These are phyloP conservation scores for Ogataea pini DNA, from an alignment of 805 yeast genomes.

Conservation along the genomic window DNA sequence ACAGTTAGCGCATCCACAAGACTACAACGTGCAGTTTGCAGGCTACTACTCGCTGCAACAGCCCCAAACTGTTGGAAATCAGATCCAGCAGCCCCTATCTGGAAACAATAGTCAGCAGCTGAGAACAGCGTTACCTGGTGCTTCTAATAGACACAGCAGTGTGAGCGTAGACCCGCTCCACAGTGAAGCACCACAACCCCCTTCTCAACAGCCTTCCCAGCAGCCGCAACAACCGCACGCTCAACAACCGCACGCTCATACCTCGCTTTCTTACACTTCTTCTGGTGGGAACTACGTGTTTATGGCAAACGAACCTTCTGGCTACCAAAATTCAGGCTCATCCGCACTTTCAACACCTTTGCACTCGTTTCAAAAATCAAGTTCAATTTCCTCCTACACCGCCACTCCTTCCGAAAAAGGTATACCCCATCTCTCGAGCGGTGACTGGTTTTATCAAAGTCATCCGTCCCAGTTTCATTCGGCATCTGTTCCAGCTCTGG, in stretches of 20 bases:
- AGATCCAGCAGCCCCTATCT: constrained; percentile 4
- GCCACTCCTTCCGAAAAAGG: constrained; percentile 6
- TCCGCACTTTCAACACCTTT: constrained; percentile 15
- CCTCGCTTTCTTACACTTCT: background rate
- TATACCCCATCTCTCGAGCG: constrained; percentile 2
- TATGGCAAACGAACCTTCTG: constrained; percentile 1
- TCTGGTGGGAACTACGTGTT: constrained; percentile 7
- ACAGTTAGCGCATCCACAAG: constrained; percentile 4
- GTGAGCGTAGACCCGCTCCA: constrained; percentile 4
- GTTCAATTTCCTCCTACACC: constrained; percentile 4
- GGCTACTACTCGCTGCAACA: constrained; percentile 4
- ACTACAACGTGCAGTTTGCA: constrained; percentile 2
- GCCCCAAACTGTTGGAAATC: background rate
- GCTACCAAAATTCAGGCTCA: constrained; percentile 1
- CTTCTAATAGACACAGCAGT: constrained; percentile 5
- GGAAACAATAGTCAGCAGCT: constrained; percentile 1
- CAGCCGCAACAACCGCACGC: constrained; percentile 4
- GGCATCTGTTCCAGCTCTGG: background rate
- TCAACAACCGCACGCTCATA: constrained; percentile 4
- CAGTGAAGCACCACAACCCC: constrained; percentile 5
- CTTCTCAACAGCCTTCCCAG: constrained; percentile 4
- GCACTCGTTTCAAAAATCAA: constrained; percentile 9
- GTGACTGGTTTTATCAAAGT: constrained; percentile 12
- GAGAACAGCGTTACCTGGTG: background rate
- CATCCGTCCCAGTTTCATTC: constrained; percentile 6